These are phyloP conservation scores for Macrotyloma uniflorum DNA, from an alignment of 306 rosid genomes.

Conservation along the genomic window DNA sequence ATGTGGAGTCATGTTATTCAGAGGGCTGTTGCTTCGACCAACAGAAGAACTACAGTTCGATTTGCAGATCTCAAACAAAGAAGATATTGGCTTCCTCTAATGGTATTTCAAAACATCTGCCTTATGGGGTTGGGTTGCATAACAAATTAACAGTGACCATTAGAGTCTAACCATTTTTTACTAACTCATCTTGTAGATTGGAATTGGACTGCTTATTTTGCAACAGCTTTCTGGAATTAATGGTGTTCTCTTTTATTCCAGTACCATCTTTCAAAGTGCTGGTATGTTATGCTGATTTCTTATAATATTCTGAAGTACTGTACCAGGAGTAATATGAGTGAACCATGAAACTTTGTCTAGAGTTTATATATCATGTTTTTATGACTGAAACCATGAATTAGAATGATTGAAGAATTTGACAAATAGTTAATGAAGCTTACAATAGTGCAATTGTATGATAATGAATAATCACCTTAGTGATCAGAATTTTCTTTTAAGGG, in stretches of 20 bases:
- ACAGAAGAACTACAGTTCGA: slow-evolving; percentile 69
- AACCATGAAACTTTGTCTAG: background rate
- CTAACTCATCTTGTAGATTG: slow-evolving; percentile 67
- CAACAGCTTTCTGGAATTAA: slow-evolving; percentile 95
- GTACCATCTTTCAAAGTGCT: slow-evolving; percentile 76
- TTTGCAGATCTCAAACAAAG: slow-evolving; percentile 77
- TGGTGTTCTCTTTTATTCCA: slow-evolving; percentile 86
- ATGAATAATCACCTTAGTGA: slow-evolving; percentile 17
- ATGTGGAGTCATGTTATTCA: slow-evolving; percentile 43
- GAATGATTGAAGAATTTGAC: background rate
- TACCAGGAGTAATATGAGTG: background rate
- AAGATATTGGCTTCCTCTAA: slow-evolving; percentile 90
- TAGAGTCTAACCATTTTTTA: slow-evolving; percentile 34
- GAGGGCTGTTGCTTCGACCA: slow-evolving; percentile 76
- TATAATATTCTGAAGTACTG: slow-evolving; percentile 1
- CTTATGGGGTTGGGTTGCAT: slow-evolving; percentile 29
- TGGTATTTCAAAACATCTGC: slow-evolving; percentile 53
- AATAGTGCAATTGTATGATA: background rate
- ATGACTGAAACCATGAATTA: slow-evolving; percentile 3
- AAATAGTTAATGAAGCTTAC: background rate
- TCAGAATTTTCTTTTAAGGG: background rate
- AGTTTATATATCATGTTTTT: slow-evolving; percentile 9
- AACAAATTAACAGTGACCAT: slow-evolving; percentile 19
- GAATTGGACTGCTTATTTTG: slow-evolving; percentile 87
- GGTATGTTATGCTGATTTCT: slow-evolving; percentile 39